A percentile compares a stretch with the other conserved stretches of the same genome.
Conservation (phyloP, 2,329 filamentous ascomycete species). For the Arthrobotrys conoides region DNA sequence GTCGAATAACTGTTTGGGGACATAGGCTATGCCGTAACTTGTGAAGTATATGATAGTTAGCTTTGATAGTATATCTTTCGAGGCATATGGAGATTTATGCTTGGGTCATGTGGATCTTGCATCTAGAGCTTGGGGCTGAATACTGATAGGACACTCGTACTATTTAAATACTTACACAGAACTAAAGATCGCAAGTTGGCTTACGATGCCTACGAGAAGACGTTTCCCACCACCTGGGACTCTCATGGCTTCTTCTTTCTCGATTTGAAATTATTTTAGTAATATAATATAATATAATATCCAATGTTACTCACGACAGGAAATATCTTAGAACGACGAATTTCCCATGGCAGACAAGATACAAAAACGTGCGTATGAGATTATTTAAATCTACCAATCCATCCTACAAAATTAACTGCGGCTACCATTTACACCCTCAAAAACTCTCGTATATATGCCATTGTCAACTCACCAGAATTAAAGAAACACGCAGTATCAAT, state of each 20-base stretch:
- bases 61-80: no score
- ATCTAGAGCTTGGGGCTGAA: no score
- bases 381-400: background rate
- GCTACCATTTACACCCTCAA: background rate
- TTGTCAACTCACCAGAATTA: no score
- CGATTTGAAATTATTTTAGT: no score
- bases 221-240: background rate
- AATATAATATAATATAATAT: background rate
- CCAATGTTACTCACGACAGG: background rate
- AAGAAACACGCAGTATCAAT: no score
- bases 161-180: conserved; percentile 28
- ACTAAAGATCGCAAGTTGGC: conserved; percentile 8
- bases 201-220: conserved; percentile 3
- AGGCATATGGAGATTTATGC: no score
- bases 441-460: background rate
- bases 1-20: conserved; percentile 8
- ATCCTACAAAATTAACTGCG: no score
- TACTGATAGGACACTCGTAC: no score
- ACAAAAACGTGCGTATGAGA: conserved; percentile 21
- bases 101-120: no score
- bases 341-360: background rate
- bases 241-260: conserved; percentile 13
- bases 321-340: no score
- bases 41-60: no score
- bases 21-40: conserved; percentile 1